Base-by-base conservation (phyloP, 177 flowering plant species). In the Vitis hybrid region DNA sequence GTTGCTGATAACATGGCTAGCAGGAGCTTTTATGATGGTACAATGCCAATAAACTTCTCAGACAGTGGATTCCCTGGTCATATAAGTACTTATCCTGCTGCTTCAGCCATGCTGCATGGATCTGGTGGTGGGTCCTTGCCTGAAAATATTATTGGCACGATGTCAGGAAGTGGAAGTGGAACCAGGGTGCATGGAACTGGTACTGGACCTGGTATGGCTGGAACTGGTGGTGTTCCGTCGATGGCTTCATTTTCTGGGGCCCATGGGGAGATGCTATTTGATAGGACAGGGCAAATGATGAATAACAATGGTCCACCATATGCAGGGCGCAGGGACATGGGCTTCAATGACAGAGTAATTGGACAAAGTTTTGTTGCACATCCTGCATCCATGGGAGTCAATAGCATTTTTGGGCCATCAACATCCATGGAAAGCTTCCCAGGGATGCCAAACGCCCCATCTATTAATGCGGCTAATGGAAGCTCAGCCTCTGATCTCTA, bases 401-500 rank as follows among this genome's bases (percentile, higher is more conserved):
- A 52, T 69, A 61, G 70, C 52, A 27, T 71, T 49, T 67, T 64
- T 59, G 64, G 74, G 51, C 64, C 70, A 68, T 56, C 78, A 63
- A 55, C 75, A 30, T 66, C 80, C 6, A 11, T 73, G 66, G 80
- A 76, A 65, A 69, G 80, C 30, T 79, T 74, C 69, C 60, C 59
- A 2, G 82, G 81, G 55, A 58, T 61, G 59, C 76, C 72, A 27
- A 66, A 65, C 32, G 52, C 46, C 4, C 19, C 76, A 57, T 58
- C 78, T 46, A 6, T 46, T 27, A 71, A 52, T 61, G 40, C 40
- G 48, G 60, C 70, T 16, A 72, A 64, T 70, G 60, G 68, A 18
- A 59, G 72, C 46, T 61, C 79, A 24, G 69, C 70, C 0, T 40
- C 85, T 54, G 79, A 83, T 70, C 80, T 78, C 8, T 85, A 83